Percentiles rank a stretch among this genome's conserved stretches.
Evolutionary conservation across 345 rosid species (phyloP).

Genomic region (Eucalyptus camaldulensis): DNA sequence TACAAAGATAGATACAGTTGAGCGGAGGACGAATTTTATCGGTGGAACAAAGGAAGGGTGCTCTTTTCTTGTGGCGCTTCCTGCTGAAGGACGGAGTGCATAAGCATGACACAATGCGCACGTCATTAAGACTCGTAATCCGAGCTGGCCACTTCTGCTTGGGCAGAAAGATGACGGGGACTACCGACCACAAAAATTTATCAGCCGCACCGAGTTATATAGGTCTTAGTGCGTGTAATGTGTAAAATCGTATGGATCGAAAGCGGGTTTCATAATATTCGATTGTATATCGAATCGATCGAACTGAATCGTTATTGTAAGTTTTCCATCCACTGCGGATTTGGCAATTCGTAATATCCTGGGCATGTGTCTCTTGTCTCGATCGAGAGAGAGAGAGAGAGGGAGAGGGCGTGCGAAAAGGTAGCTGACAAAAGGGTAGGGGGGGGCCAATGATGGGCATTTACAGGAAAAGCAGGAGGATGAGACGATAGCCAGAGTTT

Average conservation of each 20-base stretch:
- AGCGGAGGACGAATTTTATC: neutral
- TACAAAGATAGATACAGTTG: neutral
- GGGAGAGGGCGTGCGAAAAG: conserved; percentile 1
- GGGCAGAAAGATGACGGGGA: neutral
- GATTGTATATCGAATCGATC: neutral
- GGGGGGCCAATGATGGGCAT: neutral
- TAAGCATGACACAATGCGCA: neutral
- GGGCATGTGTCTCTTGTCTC: neutral
- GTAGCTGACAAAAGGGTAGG: neutral
- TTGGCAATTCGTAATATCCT: neutral
- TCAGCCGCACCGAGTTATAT: neutral
- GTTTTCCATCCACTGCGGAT: neutral
- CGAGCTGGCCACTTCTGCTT: neutral
- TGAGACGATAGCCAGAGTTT: neutral
- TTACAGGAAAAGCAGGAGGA: neutral
- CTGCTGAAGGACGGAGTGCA: neutral
- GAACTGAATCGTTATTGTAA: neutral
- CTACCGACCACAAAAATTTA: neutral
- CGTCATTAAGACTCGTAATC: neutral
- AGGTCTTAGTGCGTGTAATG: neutral
- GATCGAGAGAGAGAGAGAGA: neutral
- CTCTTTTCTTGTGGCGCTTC: neutral
- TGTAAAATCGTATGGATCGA: neutral
- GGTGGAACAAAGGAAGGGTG: neutral
- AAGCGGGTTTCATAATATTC: neutral